Percentiles rank a stretch among this genome's conserved stretches.
These are phyloP conservation scores for Oenanthe javanica DNA, from an alignment of 140 eudicot species.

Conservation along the genomic window DNA sequence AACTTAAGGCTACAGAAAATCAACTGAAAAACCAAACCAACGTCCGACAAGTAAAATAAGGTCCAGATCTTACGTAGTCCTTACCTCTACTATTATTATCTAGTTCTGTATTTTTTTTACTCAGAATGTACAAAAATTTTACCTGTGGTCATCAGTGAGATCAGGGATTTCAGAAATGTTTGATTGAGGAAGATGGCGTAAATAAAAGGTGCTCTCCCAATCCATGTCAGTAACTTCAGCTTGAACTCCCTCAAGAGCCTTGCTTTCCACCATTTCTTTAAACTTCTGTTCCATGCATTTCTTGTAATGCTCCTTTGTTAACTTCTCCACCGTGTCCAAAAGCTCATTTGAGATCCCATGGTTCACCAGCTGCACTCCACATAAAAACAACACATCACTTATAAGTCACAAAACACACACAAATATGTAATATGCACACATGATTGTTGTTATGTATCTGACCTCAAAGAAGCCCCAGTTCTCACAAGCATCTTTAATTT, in stretches of 20 bases:
- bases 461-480: slow-evolving; percentile 14
- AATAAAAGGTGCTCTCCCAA: slow-evolving; percentile 37
- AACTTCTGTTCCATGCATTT: slow-evolving; percentile 37
- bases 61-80: too few species aligned
- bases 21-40: too few species aligned
- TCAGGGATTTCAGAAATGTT: slow-evolving; percentile 33
- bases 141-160: slow-evolving; percentile 33
- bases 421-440: background rate
- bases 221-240: slow-evolving; percentile 27
- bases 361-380: slow-evolving; percentile 21
- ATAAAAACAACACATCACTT: background rate
- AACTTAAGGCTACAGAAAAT: background rate
- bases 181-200: slow-evolving; percentile 33
- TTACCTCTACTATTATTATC: too few species aligned
- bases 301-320: slow-evolving; percentile 39
- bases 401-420: background rate
- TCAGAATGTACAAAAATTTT: background rate
- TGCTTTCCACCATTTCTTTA: slow-evolving; percentile 29
- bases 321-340: slow-evolving; percentile 30
- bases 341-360: slow-evolving; percentile 30
- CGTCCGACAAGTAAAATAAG: too few species aligned
- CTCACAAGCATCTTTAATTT: slow-evolving; percentile 8
- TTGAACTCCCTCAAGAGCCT: slow-evolving; percentile 27
- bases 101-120: too few species aligned
- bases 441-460: background rate